Evolutionary conservation across 768 basidiomycete genomes (phyloP).

Genomic region (Tylopilus balloui): DNA sequence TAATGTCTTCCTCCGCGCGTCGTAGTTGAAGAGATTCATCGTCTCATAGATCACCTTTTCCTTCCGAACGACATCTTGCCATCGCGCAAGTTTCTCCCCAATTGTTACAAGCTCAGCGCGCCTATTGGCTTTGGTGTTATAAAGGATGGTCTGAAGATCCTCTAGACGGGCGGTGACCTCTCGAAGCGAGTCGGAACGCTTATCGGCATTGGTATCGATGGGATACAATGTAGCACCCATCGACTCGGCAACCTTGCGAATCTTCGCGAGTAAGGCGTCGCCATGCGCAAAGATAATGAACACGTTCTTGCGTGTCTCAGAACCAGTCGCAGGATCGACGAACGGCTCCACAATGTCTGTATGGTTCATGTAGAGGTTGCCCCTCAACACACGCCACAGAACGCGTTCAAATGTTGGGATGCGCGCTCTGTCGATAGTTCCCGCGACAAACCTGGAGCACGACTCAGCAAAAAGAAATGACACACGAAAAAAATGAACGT

Average conservation of each 20-base stretch:
- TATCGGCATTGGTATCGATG: conserved; percentile 91
- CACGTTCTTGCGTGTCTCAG: conserved; percentile 92
- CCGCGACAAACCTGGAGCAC: conserved; percentile 79
- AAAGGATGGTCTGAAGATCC: conserved; percentile 83
- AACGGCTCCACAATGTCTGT: conserved; percentile 93
- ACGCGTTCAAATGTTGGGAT: conserved; percentile 95
- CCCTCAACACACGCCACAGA: conserved; percentile 95
- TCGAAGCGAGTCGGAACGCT: conserved; percentile 82
- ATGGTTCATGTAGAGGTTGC: conserved; percentile 99
- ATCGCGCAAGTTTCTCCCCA: conserved; percentile 79
- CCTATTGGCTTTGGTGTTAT: conserved; percentile 82
- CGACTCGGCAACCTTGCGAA: conserved; percentile 97
- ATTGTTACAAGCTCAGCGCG: conserved; percentile 78
- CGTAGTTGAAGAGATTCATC: conserved; percentile 93
- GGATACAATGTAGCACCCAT: conserved; percentile 98
- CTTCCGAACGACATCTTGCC: conserved; percentile 92
- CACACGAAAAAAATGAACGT: conserved; percentile 22
- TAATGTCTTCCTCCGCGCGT: conserved; percentile 87
- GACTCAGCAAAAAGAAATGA: not conserved
- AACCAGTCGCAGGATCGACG: conserved; percentile 76
- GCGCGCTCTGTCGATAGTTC: conserved; percentile 90
- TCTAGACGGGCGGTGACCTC: conserved; percentile 88
- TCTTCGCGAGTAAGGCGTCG: conserved; percentile 86
- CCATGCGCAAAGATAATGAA: conserved; percentile 99
- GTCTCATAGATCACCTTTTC: conserved; percentile 97